Evolutionary conservation across 1,139 yeast species (phyloP), one percentile per base, ranked within the genome.

Genomic region (Kodamaea alishanica): DNA sequence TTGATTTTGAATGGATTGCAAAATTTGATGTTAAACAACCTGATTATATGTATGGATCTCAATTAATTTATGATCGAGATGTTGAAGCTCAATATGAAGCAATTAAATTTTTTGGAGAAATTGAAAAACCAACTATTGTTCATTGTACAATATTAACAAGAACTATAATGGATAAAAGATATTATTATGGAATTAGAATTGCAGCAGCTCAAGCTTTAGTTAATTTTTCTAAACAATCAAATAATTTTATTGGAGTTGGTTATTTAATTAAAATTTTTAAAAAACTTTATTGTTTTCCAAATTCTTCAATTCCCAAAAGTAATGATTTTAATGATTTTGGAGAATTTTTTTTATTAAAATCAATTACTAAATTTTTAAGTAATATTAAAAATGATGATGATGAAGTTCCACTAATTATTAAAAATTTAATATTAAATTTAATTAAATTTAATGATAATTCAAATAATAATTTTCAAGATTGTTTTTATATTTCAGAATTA

Each of bases 1-100:
- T 97, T 0, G 99, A 94, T 60, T 86, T 84, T 54, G 98, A 94
- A 59, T 94, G 99, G 99, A 84, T 94, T 36, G 88, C 95, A 41
- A 77, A 77, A 47, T 70, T 87, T 24, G 75, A 81, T 45, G 80
- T 94, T 28, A 85, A 83, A 49, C 97, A 90, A 59, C 96, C 96
- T 0, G 97, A 89, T 54, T 86, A 88, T 56, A 94, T 92, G 97
- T 92, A 78, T 59, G 88, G 89, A 0, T 85, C 97, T 0, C 98
- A 94, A 55, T 64, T 94, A 28, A 94, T 87, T 51, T 95, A 88
- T 58, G 99, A 94, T 62, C 69, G 97, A 47, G 99, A 94, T 56
- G 95, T 94, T 10, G 96, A 89, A 48, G 98, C 98, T 0, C 99
- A 94, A 55, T 67, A 78, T 38, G 96, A 89, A 42, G 90, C 97